These are phyloP conservation scores for Closterium sp. DNA, from an alignment of 139 green algal species.

Conservation along the genomic window DNA sequence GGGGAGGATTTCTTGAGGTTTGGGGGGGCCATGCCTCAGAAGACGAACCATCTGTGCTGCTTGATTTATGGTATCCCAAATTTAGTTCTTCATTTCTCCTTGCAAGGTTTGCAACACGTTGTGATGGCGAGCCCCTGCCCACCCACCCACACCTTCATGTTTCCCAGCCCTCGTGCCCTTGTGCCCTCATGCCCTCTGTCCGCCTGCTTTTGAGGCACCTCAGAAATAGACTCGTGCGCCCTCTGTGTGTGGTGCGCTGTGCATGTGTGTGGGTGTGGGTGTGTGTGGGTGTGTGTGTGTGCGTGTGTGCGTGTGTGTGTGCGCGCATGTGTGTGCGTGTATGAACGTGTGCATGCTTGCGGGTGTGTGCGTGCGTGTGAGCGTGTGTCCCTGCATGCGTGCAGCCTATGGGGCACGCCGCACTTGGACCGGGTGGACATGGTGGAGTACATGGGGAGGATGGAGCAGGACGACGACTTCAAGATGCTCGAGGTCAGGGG, in stretches of 20 bases:
- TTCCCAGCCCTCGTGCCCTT: no score
- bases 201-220: not conserved
- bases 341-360: not conserved
- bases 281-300: not conserved
- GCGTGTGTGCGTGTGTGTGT: not conserved
- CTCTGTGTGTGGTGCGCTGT: no score
- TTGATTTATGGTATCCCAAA: no score
- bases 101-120: no score
- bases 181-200: no score
- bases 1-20: no score
- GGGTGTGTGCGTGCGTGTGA: not conserved
- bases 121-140: no score
- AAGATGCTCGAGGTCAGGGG: not conserved
- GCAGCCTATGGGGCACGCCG: not conserved
- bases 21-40: no score
- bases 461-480: not conserved
- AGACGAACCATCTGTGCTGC: no score
- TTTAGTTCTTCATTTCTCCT: no score
- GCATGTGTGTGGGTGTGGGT: not conserved
- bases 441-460: not conserved
- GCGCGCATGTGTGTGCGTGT: not conserved
- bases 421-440: not conserved
- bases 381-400: not conserved
- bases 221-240: no score
- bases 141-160: no score